Conservation (phyloP, 169 alveolate species). For the Plasmodium yoelii region DNA sequence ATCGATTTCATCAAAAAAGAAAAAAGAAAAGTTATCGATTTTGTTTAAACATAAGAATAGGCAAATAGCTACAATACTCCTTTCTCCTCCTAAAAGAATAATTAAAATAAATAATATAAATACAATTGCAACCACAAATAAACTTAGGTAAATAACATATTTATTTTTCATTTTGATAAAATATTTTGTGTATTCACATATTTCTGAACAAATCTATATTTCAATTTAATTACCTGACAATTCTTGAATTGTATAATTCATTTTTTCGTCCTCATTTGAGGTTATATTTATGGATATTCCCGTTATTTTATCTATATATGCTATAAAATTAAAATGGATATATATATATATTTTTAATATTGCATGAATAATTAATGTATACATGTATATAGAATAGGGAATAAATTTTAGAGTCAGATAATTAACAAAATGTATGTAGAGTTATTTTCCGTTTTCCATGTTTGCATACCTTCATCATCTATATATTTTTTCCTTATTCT, state of each 20-base stretch:
- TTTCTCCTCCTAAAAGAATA: constrained; percentile 68
- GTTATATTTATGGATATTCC: constrained; percentile 74
- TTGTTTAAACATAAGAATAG: constrained; percentile 60
- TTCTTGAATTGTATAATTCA: constrained; percentile 73
- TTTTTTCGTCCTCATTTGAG: constrained; percentile 65
- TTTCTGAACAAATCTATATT: background rate
- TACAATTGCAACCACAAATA: background rate
- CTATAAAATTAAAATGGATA: constrained; percentile 3
- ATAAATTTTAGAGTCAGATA: background rate
- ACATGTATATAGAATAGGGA: background rate
- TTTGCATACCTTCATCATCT: constrained; percentile 73
- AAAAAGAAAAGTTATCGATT: constrained; percentile 74
- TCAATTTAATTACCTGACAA: constrained; percentile 49
- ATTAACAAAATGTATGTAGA: background rate
- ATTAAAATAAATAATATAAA: background rate
- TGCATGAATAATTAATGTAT: background rate
- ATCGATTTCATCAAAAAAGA: constrained; percentile 76
- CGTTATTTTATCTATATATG: constrained; percentile 63
- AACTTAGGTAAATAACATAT: background rate
- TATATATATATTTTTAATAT: background rate
- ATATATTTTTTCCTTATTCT: constrained; percentile 15
- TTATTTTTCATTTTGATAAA: background rate
- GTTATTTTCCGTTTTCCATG: background rate
- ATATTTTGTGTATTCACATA: background rate
- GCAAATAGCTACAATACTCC: constrained; percentile 73